Evolutionary conservation across 352 stramenopile species (phyloP), one percentile per base, ranked within the genome.

Genomic region (Phytophthora citricola): DNA sequence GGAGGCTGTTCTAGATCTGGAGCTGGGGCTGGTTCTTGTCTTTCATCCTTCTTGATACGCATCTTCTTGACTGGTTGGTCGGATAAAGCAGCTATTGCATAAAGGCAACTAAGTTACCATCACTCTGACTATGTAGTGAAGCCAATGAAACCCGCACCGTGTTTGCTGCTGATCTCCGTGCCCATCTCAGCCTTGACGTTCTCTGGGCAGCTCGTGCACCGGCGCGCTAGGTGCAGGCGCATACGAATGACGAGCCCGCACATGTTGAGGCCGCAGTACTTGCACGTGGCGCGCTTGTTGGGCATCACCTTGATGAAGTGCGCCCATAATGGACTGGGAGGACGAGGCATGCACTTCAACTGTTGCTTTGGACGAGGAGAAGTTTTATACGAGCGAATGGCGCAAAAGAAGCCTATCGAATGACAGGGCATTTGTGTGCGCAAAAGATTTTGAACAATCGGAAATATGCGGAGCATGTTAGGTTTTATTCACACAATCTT

Each of bases 251-350:
- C 70, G 5, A 93, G 72, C 0, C 81, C 81, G 57, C 76, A 83
- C 82, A 93, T 91, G 62, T 91, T 89, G 78, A 85, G 67, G 53
- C 78, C 75, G 75, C 82, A 93, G 76, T 89, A 91, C 58, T 89
- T 89, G 73, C 83, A 93, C 22, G 85, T 78, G 31, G 83, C 81
- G 63, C 85, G 81, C 69, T 89, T 89, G 69, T 73, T 76, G 52
- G 75, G 62, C 15, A 65, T 74, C 68, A 87, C 82, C 55, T 75
- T 79, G 26, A 60, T 70, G 66, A 93, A 93, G 68, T 90, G 82
- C 39, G 67, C 56, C 82, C 85, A 93, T 31, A 93, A 41, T 20
- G 70, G 59, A 45, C 77, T 89, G 14, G 75, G 41, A 2, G 82
- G 85, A 11, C 85, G 85, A 26, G 82, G 75, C 82, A 93, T 91